Evolutionary conservation across 2,329 filamentous ascomycete species (phyloP).

Genomic region (Tolypocladium ophioglossoides): DNA sequence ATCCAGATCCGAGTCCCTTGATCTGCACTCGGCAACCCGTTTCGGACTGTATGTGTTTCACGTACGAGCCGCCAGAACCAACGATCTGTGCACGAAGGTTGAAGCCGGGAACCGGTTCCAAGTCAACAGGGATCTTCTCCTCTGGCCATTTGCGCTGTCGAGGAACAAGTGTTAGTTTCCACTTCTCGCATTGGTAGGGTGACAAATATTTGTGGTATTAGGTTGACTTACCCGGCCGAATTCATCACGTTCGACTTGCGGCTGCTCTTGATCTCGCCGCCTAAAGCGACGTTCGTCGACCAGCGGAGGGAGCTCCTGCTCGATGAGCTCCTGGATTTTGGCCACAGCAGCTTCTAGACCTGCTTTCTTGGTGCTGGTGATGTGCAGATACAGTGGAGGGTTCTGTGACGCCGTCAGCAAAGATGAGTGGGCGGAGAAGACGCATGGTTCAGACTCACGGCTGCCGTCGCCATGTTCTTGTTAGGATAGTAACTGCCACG

Average conservation of each 20-base stretch:
- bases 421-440: not conserved
- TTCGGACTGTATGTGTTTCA: slow-evolving; percentile 96
- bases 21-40: slow-evolving; percentile 95
- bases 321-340: slow-evolving; percentile 90
- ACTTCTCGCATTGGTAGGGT: too few relatives aligned
- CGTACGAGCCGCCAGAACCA: slow-evolving; percentile 85
- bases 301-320: slow-evolving; percentile 88
- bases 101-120: slow-evolving; percentile 89
- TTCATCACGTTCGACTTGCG: slow-evolving; percentile 72
- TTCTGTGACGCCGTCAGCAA: slow-evolving; percentile 43
- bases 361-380: slow-evolving; percentile 84
- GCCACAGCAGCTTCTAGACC: slow-evolving; percentile 81
- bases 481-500: slow-evolving; percentile 94
- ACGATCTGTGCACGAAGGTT: slow-evolving; percentile 95
- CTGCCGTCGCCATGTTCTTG: slow-evolving; percentile 90
- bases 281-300: slow-evolving; percentile 92
- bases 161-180: slow-evolving; percentile 1
- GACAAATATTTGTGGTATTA: not conserved
- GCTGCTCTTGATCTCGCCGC: slow-evolving; percentile 65
- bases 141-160: slow-evolving; percentile 96
- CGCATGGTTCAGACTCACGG: slow-evolving; percentile 48
- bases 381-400: slow-evolving; percentile 86
- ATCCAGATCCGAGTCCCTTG: slow-evolving; percentile 91
- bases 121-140: slow-evolving; percentile 80
- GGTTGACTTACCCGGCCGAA: slow-evolving; percentile 62